A percentile compares a stretch with the other conserved stretches of the same genome.
Conservation (phyloP, 202 grass and related monocot species). For the Zizania palustris region DNA sequence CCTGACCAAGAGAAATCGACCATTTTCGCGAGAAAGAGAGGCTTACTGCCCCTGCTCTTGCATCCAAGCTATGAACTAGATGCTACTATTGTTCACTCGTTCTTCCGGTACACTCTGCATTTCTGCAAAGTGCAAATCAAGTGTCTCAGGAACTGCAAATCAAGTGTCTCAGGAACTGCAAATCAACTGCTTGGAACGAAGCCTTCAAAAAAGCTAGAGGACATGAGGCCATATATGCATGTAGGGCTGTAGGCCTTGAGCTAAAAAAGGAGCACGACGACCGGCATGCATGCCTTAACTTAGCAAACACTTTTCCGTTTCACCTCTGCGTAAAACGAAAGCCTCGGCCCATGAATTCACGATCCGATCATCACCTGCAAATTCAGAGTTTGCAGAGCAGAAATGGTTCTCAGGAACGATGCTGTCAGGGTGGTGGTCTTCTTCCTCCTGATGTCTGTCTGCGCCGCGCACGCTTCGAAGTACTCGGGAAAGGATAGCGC, state of each 20-base stretch:
- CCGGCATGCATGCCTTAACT: constrained; percentile 8
- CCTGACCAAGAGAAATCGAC: no score
- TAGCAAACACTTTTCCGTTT: background rate
- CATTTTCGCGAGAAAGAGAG: no score
- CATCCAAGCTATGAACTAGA: background rate
- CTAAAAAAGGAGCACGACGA: constrained; percentile 8
- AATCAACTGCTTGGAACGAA: background rate
- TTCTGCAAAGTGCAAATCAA: no score
- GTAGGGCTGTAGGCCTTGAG: background rate
- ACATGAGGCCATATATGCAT: background rate
- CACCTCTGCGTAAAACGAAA: background rate
- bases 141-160: no score
- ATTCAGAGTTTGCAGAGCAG: no score
- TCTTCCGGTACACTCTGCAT: no score
- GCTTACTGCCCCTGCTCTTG: background rate
- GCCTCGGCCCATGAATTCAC: no score
- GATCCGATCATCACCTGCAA: no score
- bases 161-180: no score
- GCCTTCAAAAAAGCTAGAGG: background rate
- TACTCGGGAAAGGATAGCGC: background rate
- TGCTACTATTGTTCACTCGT: no score
- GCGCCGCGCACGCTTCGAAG: background rate
- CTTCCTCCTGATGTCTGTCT: background rate
- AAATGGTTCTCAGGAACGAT: constrained; percentile 31
- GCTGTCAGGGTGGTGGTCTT: background rate